Percentiles rank a stretch among this genome's conserved stretches.
phyloP scores from a whole-genome alignment of 768 basidiomycete genomes.

The Termitomyces sp. region DNA sequence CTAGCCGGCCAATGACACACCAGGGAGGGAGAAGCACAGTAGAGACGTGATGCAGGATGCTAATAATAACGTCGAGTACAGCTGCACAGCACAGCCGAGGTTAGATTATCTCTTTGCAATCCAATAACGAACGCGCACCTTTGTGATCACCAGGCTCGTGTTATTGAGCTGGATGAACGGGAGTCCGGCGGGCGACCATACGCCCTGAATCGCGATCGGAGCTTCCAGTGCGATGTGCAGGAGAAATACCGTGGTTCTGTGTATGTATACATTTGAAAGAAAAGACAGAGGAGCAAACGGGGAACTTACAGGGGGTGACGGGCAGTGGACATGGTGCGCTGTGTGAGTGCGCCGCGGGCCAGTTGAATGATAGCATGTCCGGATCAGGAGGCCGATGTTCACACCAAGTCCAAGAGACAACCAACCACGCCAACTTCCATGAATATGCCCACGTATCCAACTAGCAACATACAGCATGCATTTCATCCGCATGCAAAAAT shows the following conservation, averaged over 20 bases:
- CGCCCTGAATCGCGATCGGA: constrained; percentile 72
- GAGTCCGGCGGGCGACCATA: constrained; percentile 54
- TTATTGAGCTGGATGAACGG: constrained; percentile 83
- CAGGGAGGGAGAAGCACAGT: constrained; percentile 68
- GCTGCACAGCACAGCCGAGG: too few species aligned
- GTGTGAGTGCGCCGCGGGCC: too few species aligned
- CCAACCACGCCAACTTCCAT: too few species aligned
- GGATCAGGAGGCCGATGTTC: too few species aligned
- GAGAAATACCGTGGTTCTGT: constrained; percentile 69
- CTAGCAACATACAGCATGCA: too few species aligned
- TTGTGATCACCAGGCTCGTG: constrained; percentile 70
- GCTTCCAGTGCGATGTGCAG: constrained; percentile 77
- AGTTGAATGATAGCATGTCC: too few species aligned
- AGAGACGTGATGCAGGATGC: constrained; percentile 57
- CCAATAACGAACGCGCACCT: too few species aligned
- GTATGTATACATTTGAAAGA: too few species aligned
- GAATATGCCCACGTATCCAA: too few species aligned
- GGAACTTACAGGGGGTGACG: constrained; percentile 7
- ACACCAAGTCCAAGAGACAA: too few species aligned
- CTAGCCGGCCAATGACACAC: constrained; percentile 28
- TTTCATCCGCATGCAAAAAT: too few species aligned
- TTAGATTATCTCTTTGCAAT: too few species aligned
- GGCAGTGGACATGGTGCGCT: constrained; percentile 3
- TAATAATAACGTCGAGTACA: constrained; percentile 61
- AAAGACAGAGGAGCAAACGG: not conserved